Conservation (phyloP, 768 basidiomycete genomes). For the Tephrocybe sp. region DNA sequence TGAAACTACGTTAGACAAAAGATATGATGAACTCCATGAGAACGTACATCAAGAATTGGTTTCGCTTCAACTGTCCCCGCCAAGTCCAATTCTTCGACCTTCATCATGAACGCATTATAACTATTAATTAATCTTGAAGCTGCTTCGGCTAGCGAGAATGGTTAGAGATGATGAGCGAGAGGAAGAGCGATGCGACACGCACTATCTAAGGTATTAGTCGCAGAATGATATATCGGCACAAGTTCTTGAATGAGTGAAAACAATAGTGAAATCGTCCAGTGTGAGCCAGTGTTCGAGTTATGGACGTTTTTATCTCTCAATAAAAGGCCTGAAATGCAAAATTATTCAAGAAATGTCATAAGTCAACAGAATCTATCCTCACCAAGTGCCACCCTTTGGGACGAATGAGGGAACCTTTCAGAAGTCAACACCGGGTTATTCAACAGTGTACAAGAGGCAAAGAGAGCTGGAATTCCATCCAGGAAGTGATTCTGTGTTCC, state of each 20-base stretch:
- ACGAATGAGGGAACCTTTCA: conserved; percentile 32
- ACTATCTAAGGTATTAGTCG: conserved; percentile 43
- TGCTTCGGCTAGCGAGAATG: conserved; percentile 32
- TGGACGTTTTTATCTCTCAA: conserved; percentile 69
- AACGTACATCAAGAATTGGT: conserved; percentile 77
- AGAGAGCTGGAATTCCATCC: conserved; percentile 71
- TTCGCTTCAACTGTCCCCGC: conserved; percentile 60
- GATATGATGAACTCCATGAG: background rate
- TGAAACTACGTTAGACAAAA: conserved; percentile 5
- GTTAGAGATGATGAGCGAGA: background rate
- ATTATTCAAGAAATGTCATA: background rate
- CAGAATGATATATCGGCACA: conserved; percentile 45
- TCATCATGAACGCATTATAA: conserved; percentile 66
- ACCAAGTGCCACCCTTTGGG: conserved; percentile 63
- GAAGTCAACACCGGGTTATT: conserved; percentile 30
- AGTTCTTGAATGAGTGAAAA: conserved; percentile 78
- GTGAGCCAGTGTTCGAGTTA: conserved; percentile 53
- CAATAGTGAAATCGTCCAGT: conserved; percentile 70
- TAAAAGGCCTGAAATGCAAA: conserved; percentile 47
- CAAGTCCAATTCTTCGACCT: conserved; percentile 61
- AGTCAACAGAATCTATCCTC: conserved; percentile 13
- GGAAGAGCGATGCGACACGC: conserved; percentile 15
- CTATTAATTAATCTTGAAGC: conserved; percentile 46
- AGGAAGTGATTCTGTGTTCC: conserved; percentile 75
- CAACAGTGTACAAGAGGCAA: conserved; percentile 48